Percentiles rank a stretch among this genome's conserved stretches.
These are phyloP conservation scores for Yamadazyma oceani DNA, from an alignment of 1,139 yeast species.

Conservation along the genomic window DNA sequence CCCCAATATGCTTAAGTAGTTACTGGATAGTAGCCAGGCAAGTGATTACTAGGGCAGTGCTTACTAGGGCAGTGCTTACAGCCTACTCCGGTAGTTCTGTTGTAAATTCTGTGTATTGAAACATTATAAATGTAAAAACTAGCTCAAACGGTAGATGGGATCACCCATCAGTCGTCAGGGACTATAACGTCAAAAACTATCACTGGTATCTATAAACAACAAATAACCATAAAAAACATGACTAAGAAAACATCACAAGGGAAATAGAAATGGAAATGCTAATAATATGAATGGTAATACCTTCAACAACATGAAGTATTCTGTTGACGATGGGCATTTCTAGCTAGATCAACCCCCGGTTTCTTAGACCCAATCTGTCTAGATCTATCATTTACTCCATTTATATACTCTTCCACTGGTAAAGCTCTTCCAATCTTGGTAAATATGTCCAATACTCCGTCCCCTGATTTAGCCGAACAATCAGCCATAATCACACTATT, in stretches of 20 bases:
- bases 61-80: too few relatives aligned
- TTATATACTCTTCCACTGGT: constrained; percentile 42
- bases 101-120: background rate
- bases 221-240: constrained; percentile 20
- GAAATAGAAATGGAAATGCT: constrained; percentile 15
- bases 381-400: constrained; percentile 25
- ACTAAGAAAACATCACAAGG: constrained; percentile 3
- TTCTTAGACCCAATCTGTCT: constrained; percentile 21
- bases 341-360: constrained; percentile 41
- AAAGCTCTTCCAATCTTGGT: constrained; percentile 42
- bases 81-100: too few relatives aligned
- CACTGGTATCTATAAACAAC: constrained; percentile 24
- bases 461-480: constrained; percentile 50
- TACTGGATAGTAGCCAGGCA: too few relatives aligned
- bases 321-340: constrained; percentile 24
- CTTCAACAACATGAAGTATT: constrained; percentile 28
- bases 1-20: too few relatives aligned
- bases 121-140: constrained; percentile 2
- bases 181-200: constrained; percentile 39
- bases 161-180: too few relatives aligned
- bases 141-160: too few relatives aligned
- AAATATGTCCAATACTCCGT: constrained; percentile 46
- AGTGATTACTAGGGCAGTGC: too few relatives aligned
- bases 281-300: background rate
- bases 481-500: constrained; percentile 34